Base-by-base conservation (phyloP, 2,329 filamentous ascomycete species). In the Peltaster fructicola region DNA sequence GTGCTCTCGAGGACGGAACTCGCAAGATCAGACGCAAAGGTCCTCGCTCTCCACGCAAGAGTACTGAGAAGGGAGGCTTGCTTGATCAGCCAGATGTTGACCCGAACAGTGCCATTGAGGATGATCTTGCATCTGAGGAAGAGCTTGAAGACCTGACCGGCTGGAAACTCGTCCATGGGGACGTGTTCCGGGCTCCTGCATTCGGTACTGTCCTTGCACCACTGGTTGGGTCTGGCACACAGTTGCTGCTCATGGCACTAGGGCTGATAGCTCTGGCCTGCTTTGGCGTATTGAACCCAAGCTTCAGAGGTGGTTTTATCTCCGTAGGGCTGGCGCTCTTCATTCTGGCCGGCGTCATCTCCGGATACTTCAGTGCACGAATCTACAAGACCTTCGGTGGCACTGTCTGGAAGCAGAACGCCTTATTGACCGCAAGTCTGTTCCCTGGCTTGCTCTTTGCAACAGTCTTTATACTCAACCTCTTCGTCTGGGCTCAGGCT, bases 401-500 rank as follows among this genome's bases (percentile, higher is more conserved):
- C 11, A 58, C 65, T 23, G 65, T 73, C 35, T 82, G 76, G 65
- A 62, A 66, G 21, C 71, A 72, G 47, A 91, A 91, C 43, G 75
- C 75, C 2, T 43, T 85, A 14, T 43, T 58, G 15, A 90, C 81
- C 3, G 78, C 77, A 0, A 56, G 73, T 7, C 61, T 90, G 3
- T 78, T 90, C 44, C 81, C 81, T 0, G 80, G 80, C 2, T 60
- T 88, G 5, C 54, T 78, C 1, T 90, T 90, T 44, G 58, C 63
- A 6, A 61, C 77, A 15, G 56, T 84, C 17, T 81, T 90, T 51
- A 63, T 85, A 24, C 62, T 90, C 30, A 90, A 91, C 47, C 60
- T 90, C 7, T 90, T 90, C 45, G 78, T 88, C 30, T 91, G 81
- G 81, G 73, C 79, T 1, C 79, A 90, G 51, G 78, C 80, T 1